A percentile compares a stretch with the other conserved stretches of the same genome.
These are phyloP conservation scores for Platanthera guangdongensis DNA, from an alignment of 106 monocot species.

Conservation along the genomic window DNA sequence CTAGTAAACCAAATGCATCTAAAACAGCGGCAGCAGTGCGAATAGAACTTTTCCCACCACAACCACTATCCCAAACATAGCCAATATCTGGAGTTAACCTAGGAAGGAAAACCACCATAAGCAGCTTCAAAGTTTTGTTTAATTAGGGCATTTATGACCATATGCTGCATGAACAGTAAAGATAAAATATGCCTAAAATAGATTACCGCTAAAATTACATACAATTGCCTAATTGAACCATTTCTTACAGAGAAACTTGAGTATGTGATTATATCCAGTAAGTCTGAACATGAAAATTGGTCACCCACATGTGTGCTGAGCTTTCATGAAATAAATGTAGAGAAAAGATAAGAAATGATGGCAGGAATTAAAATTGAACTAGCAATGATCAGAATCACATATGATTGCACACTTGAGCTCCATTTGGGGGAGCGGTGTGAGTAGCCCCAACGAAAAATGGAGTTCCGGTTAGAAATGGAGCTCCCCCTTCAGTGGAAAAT, in stretches of 20 bases:
- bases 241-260: not conserved
- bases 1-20: too few relatives aligned
- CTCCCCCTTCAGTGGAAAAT: too few relatives aligned
- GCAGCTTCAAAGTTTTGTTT: not conserved
- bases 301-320: not conserved
- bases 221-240: not conserved
- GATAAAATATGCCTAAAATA: not conserved
- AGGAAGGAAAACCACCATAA: not conserved
- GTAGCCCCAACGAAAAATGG: too few relatives aligned
- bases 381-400: not conserved
- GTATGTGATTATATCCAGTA: not conserved
- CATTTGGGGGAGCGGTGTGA: too few relatives aligned
- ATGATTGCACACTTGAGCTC: not conserved
- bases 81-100: not conserved
- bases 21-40: too few relatives aligned
- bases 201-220: not conserved
- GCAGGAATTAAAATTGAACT: not conserved
- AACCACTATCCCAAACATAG: too few relatives aligned
- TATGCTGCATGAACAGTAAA: not conserved
- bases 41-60: too few relatives aligned
- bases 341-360: not conserved
- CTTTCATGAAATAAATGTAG: not conserved
- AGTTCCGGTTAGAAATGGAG: too few relatives aligned
- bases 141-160: not conserved
- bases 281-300: not conserved